Evolutionary conservation across 352 stramenopile species (phyloP).

Genomic region (Globisporangium acanthophoron): DNA sequence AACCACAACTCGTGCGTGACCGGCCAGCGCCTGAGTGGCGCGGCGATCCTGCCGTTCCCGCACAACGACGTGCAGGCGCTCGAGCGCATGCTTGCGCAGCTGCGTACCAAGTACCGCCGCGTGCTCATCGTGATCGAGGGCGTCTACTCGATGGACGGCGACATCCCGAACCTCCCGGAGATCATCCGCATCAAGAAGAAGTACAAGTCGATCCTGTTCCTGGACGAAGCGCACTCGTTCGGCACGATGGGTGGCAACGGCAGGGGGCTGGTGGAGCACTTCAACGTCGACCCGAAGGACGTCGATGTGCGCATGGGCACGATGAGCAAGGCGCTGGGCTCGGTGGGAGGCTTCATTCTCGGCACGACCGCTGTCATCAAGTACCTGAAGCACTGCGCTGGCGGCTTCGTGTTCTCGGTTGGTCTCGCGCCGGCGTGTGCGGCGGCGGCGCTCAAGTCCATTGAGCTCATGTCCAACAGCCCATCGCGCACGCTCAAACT

Average conservation of each 20-base stretch:
- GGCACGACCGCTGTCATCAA: constrained; percentile 40
- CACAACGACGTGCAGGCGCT: constrained; percentile 72
- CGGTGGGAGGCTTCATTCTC: constrained; percentile 59
- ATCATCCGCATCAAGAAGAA: constrained; percentile 62
- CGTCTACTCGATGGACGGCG: constrained; percentile 68
- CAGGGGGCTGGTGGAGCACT: constrained; percentile 53
- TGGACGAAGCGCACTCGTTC: constrained; percentile 66
- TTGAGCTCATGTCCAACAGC: constrained; percentile 60
- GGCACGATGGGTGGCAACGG: constrained; percentile 54
- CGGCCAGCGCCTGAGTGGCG: constrained; percentile 64
- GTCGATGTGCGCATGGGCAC: constrained; percentile 67
- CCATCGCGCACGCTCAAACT: constrained; percentile 52
- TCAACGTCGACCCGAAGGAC: constrained; percentile 30
- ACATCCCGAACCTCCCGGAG: constrained; percentile 49
- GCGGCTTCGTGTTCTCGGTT: constrained; percentile 77
- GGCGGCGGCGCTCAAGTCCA: constrained; percentile 58
- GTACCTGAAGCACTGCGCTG: constrained; percentile 62
- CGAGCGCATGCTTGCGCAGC: constrained; percentile 63
- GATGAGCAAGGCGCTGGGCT: constrained; percentile 71
- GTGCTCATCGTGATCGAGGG: constrained; percentile 67
- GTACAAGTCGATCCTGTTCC: constrained; percentile 56
- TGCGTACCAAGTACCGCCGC: constrained; percentile 69
- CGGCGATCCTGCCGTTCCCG: constrained; percentile 73
- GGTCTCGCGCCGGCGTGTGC: constrained; percentile 63
- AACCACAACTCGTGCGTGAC: constrained; percentile 82